Evolutionary conservation across 768 basidiomycete species (phyloP), one percentile per base, ranked within the genome.

Genomic region (Boletus insuetus): DNA sequence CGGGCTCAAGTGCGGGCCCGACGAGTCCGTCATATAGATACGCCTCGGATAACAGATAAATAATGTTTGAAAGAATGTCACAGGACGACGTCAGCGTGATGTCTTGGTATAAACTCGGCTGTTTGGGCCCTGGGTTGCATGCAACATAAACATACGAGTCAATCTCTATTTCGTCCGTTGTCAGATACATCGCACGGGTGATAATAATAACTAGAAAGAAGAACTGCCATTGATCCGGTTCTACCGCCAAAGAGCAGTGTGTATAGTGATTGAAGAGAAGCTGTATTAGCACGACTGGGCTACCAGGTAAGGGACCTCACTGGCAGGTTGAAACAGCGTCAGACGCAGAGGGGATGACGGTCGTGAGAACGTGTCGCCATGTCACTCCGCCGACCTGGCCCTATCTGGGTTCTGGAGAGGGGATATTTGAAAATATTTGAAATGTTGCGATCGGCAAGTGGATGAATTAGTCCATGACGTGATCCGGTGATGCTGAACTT

Each of bases 391-490:
- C 35, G 52, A 46, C 29, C 35, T 40, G 31, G 41, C 41, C 34
- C 47, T 48, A 48, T 53, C 39, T 54, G 32, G 32, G 24, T 24
- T 24, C 24, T 40, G 35, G 34, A 39, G 26, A 58, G 54, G 56
- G 34, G 34, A 35, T 0, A 35, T 35, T 35, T 35, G 34, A 14
- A 55, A 46, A 52, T 48, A 53, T 56, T 65, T 58, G 48, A 44
- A 66, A 64, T 60, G 53, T 64, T 58, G 51, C 61, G 68, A 72
- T 72, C 70, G 68, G 66, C 63, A 62, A 54, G 50, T 64, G 58
- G 58, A 46, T 67, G 58, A 63, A 64, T 72, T 58, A 55, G 59
- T 31, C 39, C 19, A 59, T 72, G 67, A 69, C 69, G 71, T 70
- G 69, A 70, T 69, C 66, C 67, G 66, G 61, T 66, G 62, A 53